Evolutionary conservation across 2,329 filamentous ascomycete genomes (phyloP), one percentile per base, ranked within the genome.

Genomic region (Ophiocordyceps sinensis): DNA sequence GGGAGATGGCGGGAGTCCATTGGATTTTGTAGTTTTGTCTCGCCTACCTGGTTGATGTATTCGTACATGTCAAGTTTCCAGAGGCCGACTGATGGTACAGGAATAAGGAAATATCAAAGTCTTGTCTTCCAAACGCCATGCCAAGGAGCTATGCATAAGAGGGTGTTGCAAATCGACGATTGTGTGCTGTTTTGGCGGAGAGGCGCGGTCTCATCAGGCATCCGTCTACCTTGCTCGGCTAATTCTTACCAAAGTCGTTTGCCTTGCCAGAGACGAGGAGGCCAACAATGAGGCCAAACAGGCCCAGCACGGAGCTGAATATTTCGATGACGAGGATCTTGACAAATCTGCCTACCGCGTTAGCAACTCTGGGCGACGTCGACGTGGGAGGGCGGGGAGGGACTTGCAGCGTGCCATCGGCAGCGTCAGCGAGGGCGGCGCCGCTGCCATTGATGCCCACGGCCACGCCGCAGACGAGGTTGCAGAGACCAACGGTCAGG

Each of bases 321-420:
- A 98, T 98, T 65, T 98, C 93, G 56, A 98, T 93, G 51, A 98
- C 89, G 40, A 98, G 79, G 51, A 98, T 94, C 69, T 94, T 95
- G 65, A 98, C 89, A 64, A 98, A 98, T 41, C 88, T 94, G 43
- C 8, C 40, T 12, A 9, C 5, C 15, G 6, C 5, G 32, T 35
- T 35, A 35, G 32, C 32, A 35, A 17, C 15, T 35, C n/a, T 31
- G n/a, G 28, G 28, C 28, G 28, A 5, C 14, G 14, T n/a, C 7
- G 14, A 34, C 31, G 9, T 3, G 14, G 45, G 28, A 21, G 23
- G 26, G 44, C 34, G 28, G 26, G 28, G 23, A 31, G 30, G 28
- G 6, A 71, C 86, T 56, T 71, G 94, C 85, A 98, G 71, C 46
- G 77, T 82, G 35, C 85, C 74, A 60, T 98, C 91, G 14, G 91